A percentile compares a stretch with the other conserved stretches of the same genome.
Evolutionary conservation across 306 rosid genomes (phyloP).

Genomic region (Lathyrus oleraceus): DNA sequence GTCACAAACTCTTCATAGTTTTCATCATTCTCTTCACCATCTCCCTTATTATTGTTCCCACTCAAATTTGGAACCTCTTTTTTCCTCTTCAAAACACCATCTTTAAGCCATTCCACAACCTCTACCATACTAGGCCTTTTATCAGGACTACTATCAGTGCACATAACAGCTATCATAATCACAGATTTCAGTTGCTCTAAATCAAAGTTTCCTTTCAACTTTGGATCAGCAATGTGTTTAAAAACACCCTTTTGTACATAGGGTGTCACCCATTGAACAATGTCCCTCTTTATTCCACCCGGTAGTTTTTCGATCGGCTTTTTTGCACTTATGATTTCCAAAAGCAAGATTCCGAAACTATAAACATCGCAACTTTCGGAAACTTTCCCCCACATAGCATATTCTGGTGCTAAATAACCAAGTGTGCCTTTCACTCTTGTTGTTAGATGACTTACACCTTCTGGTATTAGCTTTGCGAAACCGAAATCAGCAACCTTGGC

Average conservation of each 20-base stretch:
- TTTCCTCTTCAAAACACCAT: slow-evolving; percentile 30
- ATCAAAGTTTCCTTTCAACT: slow-evolving; percentile 56
- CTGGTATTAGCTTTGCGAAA: slow-evolving; percentile 84
- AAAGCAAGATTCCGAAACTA: slow-evolving; percentile 79
- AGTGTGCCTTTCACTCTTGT: slow-evolving; percentile 90
- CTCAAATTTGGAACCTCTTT: slow-evolving; percentile 25
- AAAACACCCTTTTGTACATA: slow-evolving; percentile 55
- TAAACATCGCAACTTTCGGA: slow-evolving; percentile 84
- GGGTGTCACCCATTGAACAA: slow-evolving; percentile 83
- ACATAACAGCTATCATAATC: slow-evolving; percentile 54
- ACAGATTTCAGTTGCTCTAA: slow-evolving; percentile 49
- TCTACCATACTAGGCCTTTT: slow-evolving; percentile 63
- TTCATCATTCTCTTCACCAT: slow-evolving; percentile 39
- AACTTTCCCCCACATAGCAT: slow-evolving; percentile 96
- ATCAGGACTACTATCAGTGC: slow-evolving; percentile 57
- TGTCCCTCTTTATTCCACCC: slow-evolving; percentile 76
- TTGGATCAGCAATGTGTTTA: slow-evolving; percentile 61
- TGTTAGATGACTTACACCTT: slow-evolving; percentile 76
- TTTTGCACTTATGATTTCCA: slow-evolving; percentile 69
- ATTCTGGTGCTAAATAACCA: slow-evolving; percentile 93
- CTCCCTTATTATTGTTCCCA: not conserved
- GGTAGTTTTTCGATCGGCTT: slow-evolving; percentile 86
- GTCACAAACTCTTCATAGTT: slow-evolving; percentile 37
- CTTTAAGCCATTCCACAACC: slow-evolving; percentile 65
- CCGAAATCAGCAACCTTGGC: slow-evolving; percentile 95